A percentile compares a stretch with the other conserved stretches of the same genome.
Conservation (phyloP, 441 rosid genomes). For the Erodium moschatum region DNA sequence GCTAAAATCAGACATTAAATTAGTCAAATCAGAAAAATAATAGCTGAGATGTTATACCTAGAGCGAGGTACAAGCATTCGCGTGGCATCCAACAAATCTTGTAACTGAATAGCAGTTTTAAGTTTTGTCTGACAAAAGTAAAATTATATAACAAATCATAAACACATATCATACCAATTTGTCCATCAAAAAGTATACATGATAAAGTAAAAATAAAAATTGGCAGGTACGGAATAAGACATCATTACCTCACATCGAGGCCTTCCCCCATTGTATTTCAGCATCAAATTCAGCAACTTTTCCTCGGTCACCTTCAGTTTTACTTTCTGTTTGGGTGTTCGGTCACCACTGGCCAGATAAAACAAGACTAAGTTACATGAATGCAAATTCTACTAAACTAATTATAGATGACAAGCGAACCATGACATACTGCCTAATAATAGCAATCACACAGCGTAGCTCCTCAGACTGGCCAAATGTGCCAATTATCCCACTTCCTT, state of each 20-base stretch:
- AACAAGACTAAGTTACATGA: constrained; percentile 22
- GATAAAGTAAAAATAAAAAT: background rate
- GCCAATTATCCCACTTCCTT: constrained; percentile 98
- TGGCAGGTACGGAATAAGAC: constrained; percentile 8
- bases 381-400: constrained; percentile 6
- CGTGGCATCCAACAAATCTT: constrained; percentile 98
- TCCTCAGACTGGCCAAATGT: constrained; percentile 96
- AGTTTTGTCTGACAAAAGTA: constrained; percentile 73
- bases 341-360: constrained; percentile 70
- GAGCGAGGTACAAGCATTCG: constrained; percentile 92
- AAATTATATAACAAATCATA: background rate
- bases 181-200: background rate
- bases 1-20: background rate
- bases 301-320: constrained; percentile 98
- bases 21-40: background rate
- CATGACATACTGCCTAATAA: constrained; percentile 84
- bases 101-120: constrained; percentile 94
- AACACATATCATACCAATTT: background rate
- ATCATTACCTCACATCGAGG: constrained; percentile 84
- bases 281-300: constrained; percentile 82
- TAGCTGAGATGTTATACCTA: constrained; percentile 42
- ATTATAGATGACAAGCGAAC: constrained; percentile 12
- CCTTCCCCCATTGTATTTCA: constrained; percentile 95
- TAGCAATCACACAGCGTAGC: constrained; percentile 93
- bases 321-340: constrained; percentile 99